These are phyloP conservation scores for Venturia effusa DNA, from an alignment of 2,329 filamentous ascomycete genomes.

Conservation along the genomic window DNA sequence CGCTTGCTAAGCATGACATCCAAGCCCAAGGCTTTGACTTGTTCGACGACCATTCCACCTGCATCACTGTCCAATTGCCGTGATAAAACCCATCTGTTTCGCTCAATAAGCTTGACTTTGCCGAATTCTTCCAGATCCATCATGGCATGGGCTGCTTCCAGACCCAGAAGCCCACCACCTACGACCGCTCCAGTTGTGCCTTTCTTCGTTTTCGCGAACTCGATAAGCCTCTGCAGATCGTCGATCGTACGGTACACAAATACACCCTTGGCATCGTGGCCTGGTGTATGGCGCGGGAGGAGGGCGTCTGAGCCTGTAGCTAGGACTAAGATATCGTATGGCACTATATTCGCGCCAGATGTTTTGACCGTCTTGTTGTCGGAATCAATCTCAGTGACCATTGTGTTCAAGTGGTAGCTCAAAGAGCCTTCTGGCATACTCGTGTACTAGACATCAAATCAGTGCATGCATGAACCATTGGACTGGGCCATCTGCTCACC, in stretches of 20 bases:
- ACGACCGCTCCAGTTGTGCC: conserved; percentile 66
- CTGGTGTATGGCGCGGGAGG: conserved; percentile 60
- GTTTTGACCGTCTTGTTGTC: conserved; percentile 57
- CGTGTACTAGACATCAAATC: conserved; percentile 43
- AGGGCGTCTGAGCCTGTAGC: conserved; percentile 81
- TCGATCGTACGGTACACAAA: conserved; percentile 85
- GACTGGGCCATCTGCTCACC: conserved; percentile 37
- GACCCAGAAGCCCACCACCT: conserved; percentile 71
- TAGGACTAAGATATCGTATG: conserved; percentile 72
- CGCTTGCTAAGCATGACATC: conserved; percentile 70
- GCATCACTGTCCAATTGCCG: conserved; percentile 75
- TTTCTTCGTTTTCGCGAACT: conserved; percentile 55
- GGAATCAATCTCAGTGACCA: conserved; percentile 57
- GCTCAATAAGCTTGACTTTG: conserved; percentile 68
- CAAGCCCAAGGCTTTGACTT: conserved; percentile 66
- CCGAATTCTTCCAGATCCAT: conserved; percentile 68
- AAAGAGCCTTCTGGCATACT: conserved; percentile 56
- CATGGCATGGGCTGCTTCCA: conserved; percentile 89
- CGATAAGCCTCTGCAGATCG: conserved; percentile 67
- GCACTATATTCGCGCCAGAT: conserved; percentile 55
- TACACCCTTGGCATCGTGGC: conserved; percentile 68
- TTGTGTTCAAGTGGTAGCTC: conserved; percentile 64
- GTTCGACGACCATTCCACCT: conserved; percentile 69
- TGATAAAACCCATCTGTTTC: conserved; percentile 72
- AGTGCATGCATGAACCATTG: background rate